These are phyloP conservation scores for Solanum dulcamara DNA, from an alignment of 257 asterid genomes.

Conservation along the genomic window DNA sequence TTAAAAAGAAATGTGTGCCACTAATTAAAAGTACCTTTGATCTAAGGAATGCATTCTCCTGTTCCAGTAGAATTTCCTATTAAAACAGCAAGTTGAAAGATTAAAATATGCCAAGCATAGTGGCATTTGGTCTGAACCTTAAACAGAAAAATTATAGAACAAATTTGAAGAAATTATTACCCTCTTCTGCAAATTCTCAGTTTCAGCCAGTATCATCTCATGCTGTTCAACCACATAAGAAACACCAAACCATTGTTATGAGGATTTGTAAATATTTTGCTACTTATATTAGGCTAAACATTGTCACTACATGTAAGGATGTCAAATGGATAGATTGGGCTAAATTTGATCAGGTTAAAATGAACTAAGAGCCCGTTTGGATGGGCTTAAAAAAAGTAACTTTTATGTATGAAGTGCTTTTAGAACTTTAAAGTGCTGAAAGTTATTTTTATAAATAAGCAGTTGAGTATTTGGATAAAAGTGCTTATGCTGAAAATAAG, in stretches of 20 bases:
- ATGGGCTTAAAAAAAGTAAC: no score
- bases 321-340: not conserved
- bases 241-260: not conserved
- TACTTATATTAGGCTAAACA: not conserved
- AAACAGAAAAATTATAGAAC: not conserved
- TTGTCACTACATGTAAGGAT: not conserved
- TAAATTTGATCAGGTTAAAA: not conserved
- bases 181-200: constrained; percentile 71
- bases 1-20: not conserved
- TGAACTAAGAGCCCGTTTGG: no score
- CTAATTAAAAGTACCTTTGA: constrained; percentile 41
- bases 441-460: no score
- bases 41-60: constrained; percentile 69
- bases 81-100: not conserved
- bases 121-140: not conserved
- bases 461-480: no score
- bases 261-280: not conserved
- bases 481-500: no score
- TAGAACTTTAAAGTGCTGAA: no score
- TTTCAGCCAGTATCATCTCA: constrained; percentile 78
- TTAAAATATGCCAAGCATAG: not conserved
- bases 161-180: constrained; percentile 25
- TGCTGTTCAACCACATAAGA: constrained; percentile 39
- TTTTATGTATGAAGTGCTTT: no score
- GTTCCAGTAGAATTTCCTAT: constrained; percentile 63